Evolutionary conservation across 345 rosid species (phyloP), one percentile per base, ranked within the genome.

Genomic region (Balakata baccata): DNA sequence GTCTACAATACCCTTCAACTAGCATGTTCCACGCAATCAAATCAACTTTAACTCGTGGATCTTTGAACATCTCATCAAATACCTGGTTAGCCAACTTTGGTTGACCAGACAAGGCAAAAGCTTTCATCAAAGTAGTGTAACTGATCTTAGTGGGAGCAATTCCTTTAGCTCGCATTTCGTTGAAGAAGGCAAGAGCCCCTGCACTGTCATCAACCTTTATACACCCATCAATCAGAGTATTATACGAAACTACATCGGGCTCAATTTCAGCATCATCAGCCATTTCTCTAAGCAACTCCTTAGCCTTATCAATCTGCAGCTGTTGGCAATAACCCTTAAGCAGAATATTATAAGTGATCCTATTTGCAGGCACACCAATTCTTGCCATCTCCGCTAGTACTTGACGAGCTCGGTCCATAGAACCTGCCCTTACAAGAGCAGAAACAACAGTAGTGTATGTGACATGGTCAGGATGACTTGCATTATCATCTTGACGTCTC

Each of bases 71-170:
- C 87, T 94, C 98, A 38, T 94, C 91, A 41, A 94, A 92, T 54
- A 92, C 97, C 81, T 86, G 86, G 78, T 86, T 86, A 0, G 98
- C 97, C 74, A 94, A 69, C 88, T 90, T 94, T 0, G 97, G 98
- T 75, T 92, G 98, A 47, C 91, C 92, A 0, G 97, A 88, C 58
- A 84, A 74, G n/a, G 91, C 95, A 70, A 92, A 94, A 63, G 98
- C 95, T 85, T 94, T 94, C 98, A 94, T 94, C 87, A 92, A 76
- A 34, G 98, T 92, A 6, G 98, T 94, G 84, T 94, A 92, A 73
- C 98, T 94, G 63, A 92, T 82, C 86, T 94, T 94, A 29, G 91
- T 88, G 0, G 98, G 97, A 72, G 89, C 84, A 52, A 94, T 90
- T 66, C 90, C 94, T 75, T 70, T 85, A 0, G 82, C 79, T 70